Conservation (phyloP, 2,329 filamentous ascomycete species). For the Corynespora cassiicola region DNA sequence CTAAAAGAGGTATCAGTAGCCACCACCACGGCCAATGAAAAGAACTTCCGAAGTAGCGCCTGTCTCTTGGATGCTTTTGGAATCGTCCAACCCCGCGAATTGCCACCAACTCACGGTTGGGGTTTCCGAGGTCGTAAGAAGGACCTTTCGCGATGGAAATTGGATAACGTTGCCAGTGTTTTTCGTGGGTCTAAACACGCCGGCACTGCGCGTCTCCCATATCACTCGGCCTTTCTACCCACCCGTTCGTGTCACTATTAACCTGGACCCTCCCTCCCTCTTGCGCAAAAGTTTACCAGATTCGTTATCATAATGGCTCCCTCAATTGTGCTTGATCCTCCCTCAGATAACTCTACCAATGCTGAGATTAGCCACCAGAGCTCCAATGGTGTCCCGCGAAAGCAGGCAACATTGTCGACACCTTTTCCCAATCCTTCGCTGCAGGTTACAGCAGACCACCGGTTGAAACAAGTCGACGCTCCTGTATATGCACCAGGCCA, state of each 20-base stretch:
- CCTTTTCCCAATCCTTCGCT: constrained; percentile 59
- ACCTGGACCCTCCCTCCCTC: not conserved
- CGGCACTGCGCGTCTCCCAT: no score
- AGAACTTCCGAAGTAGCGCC: not conserved
- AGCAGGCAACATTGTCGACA: constrained; percentile 24
- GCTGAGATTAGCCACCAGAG: constrained; percentile 14
- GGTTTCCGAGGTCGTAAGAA: not conserved
- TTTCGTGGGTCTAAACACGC: no score
- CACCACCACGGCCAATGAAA: constrained; percentile 10
- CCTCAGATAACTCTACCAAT: not conserved
- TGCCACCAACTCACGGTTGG: constrained; percentile 7
- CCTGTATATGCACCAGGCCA: constrained; percentile 61
- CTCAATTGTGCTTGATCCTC: constrained; percentile 12
- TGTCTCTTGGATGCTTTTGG: no score
- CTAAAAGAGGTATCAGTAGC: constrained; percentile 17
- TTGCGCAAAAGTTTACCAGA: not conserved
- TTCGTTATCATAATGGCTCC: constrained; percentile 22
- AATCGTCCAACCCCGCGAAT: constrained; percentile 14
- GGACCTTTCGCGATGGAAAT: no score
- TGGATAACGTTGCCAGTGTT: no score
- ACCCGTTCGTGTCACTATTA: not conserved
- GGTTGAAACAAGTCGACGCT: constrained; percentile 62
- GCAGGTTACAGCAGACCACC: constrained; percentile 66
- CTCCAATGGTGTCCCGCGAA: constrained; percentile 13
- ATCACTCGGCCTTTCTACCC: no score